Conservation (phyloP, 1,284 basidiomycete genomes). For the Puccinia horiana region DNA sequence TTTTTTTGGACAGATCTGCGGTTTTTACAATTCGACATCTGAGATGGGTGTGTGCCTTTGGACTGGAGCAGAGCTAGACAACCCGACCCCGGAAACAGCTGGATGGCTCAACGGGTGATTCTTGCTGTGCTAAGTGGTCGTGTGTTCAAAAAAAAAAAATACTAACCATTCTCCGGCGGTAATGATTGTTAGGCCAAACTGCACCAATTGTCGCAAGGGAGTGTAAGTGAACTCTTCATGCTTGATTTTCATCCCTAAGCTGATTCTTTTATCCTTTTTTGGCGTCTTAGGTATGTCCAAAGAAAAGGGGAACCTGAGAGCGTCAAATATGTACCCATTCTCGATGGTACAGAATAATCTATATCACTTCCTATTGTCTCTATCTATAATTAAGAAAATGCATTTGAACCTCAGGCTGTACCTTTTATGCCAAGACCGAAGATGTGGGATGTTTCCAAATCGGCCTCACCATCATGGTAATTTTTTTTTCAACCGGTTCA, state of each 20-base stretch:
- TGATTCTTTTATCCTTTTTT: not conserved
- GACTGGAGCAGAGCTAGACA: not conserved
- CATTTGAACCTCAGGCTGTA: slow-evolving; percentile 6
- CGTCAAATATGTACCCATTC: not conserved
- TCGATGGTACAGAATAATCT: slow-evolving; percentile 15
- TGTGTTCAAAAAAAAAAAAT: not conserved
- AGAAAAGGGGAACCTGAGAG: slow-evolving; percentile 18
- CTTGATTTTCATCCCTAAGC: not conserved
- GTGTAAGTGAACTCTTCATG: slow-evolving; percentile 21
- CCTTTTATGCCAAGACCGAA: not conserved
- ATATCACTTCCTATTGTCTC: not conserved
- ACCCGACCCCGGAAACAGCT: not conserved
- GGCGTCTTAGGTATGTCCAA: slow-evolving; percentile 27
- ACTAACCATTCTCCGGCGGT: not conserved
- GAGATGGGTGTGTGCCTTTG: slow-evolving; percentile 23
- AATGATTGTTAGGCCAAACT: not conserved
- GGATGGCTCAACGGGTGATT: slow-evolving; percentile 39
- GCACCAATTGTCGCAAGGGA: slow-evolving; percentile 19
- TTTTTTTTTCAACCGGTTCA: not conserved
- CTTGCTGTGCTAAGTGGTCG: too few species aligned
- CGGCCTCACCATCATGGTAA: slow-evolving; percentile 16
- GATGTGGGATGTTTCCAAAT: slow-evolving; percentile 23
- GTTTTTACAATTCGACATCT: slow-evolving; percentile 13
- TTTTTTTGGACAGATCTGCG: slow-evolving; percentile 9
- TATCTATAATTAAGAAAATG: not conserved